Evolutionary conservation across 202 grass and related monocot genomes (phyloP), one percentile per base, ranked within the genome.

Genomic region (Setaria italica): DNA sequence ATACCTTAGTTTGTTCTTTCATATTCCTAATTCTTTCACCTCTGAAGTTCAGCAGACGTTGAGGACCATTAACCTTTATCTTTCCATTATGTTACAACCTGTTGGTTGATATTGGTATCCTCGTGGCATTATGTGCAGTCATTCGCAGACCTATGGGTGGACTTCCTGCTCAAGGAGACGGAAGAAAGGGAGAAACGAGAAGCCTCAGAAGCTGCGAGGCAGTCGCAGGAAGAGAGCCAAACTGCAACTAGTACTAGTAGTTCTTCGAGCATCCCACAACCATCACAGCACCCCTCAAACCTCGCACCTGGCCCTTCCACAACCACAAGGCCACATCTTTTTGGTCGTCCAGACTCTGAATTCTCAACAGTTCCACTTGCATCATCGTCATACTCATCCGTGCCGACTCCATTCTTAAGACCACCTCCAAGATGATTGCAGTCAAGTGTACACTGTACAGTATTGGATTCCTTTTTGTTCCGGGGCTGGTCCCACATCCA

Each of bases 161-260:
- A 99, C 84, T 99, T 99, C 77, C 75, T 99, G 74, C 90, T 99
- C 85, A 99, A 99, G 88, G 97, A 99, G 78, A 94, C 92, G 0
- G 97, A 99, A 82, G 97, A 99, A 90, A 97, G 97, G 67, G 80
- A 71, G 80, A 72, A 82, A 60, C 68, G 89, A 59, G 94, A 91
- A 89, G 89, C 90, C 47, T 91, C 70, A 3, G 81, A 86, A 89
- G 85, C 71, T 1, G 79, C 82, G 54, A 77, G 21, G 55, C 77
- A 70, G 59, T 55, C 46, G 0, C 81, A 80, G 48, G 67, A 85
- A 70, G 74, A 65, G 19, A 90, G 70, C 47, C 76, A 86, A 50
- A 46, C 55, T 13, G 33, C 80, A 6, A 34, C 21, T 13, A 84
- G 53, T 66, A 75, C 19, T 4, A 85, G 72, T 46, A 80, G 21